Conservation (phyloP, 2,329 filamentous ascomycete genomes). For the Apiospora sp. region DNA sequence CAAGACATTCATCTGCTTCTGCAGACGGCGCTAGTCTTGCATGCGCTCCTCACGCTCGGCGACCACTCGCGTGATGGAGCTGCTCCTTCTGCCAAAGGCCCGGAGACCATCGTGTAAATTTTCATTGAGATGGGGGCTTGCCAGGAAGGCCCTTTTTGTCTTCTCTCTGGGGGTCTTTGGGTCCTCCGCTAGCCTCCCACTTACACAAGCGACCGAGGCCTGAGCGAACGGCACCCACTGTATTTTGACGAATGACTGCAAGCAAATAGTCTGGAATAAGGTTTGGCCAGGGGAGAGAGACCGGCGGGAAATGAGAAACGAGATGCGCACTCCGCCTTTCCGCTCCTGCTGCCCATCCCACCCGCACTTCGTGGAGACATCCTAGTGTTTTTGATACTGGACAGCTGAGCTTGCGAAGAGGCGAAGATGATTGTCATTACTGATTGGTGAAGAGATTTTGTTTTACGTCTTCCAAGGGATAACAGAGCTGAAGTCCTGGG, state of each 20-base stretch:
- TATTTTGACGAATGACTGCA: neutral
- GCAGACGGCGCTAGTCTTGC: neutral
- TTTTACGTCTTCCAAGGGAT: neutral
- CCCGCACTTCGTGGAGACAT: neutral
- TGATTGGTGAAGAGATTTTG: neutral
- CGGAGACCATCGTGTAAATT: neutral
- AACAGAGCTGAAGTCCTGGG: neutral
- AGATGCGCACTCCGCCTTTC: neutral
- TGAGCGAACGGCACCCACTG: slow-evolving; percentile 11
- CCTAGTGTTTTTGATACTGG: neutral
- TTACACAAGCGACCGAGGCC: slow-evolving; percentile 1
- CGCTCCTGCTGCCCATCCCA: neutral
- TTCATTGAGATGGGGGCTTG: neutral
- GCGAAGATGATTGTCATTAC: neutral
- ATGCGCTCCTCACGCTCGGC: neutral
- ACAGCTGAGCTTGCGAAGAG: neutral
- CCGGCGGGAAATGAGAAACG: neutral
- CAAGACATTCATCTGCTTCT: neutral
- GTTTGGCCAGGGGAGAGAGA: neutral
- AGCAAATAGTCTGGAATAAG: slow-evolving; percentile 9
- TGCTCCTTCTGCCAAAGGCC: neutral
- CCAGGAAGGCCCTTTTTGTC: neutral
- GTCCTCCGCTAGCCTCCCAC: neutral
- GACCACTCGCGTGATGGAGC: neutral
- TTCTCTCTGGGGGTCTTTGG: neutral